These are phyloP conservation scores for Colletotrichum chlorophyti DNA, from an alignment of 2,329 filamentous ascomycete species.

Conservation along the genomic window DNA sequence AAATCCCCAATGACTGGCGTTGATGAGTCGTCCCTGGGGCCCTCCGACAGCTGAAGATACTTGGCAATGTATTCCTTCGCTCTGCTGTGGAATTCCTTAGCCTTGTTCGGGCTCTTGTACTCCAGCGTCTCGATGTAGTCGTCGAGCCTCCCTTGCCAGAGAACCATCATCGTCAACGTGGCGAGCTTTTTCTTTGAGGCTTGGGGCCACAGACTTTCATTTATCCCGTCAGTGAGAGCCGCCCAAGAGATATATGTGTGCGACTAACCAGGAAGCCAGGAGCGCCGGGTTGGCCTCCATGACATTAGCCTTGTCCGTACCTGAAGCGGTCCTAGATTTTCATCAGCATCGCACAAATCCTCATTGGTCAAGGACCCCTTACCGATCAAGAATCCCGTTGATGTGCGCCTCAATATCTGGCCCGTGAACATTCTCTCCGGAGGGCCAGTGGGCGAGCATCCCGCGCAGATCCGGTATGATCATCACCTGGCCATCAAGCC, in stretches of 20 bases:
- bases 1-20: conserved; percentile 1
- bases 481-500: conserved; percentile 18
- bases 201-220: conserved; percentile 20
- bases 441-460: conserved; percentile 23
- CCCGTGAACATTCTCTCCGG: conserved; percentile 3
- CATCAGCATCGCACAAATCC: background rate
- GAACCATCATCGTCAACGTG: conserved; percentile 14
- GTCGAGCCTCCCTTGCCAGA: conserved; percentile 27
- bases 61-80: conserved; percentile 15
- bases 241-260: background rate
- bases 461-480: conserved; percentile 14
- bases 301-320: background rate
- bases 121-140: conserved; percentile 26
- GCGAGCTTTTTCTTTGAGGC: background rate
- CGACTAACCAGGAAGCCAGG: conserved; percentile 19
- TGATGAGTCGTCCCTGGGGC: background rate
- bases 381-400: conserved; percentile 1
- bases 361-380: background rate
- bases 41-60: conserved; percentile 8
- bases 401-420: conserved; percentile 5
- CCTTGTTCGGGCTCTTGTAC: background rate
- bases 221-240: background rate
- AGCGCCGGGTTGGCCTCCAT: conserved; percentile 20
- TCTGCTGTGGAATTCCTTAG: conserved; percentile 11
- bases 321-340: no score